Base-by-base conservation (phyloP, 2,329 filamentous ascomycete species). In the Intubia oerlemansii region DNA sequence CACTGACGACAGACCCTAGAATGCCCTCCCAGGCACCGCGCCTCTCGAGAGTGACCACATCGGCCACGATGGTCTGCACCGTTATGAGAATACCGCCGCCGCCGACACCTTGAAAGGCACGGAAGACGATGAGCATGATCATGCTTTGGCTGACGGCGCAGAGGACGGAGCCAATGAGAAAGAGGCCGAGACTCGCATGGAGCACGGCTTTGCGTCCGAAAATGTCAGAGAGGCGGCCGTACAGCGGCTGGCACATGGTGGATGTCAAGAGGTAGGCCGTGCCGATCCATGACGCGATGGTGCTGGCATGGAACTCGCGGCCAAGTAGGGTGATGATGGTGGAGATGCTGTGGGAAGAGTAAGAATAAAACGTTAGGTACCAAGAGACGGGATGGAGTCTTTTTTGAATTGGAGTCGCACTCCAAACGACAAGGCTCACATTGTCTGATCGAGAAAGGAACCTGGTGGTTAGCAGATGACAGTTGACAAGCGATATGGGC, bases 11-110 rank as follows among this genome's bases (percentile, higher is more conserved):
- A 1, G 29, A 34, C 3, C 36, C 36, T 5, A 38, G 28, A 4
- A 38, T 35, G 5, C 36, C 35, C 15, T 38, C 30, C 9, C 31
- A 38, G 5, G 24, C 31, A 9, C 34, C 36, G 11, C 36, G 30
- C 27, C 37, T 23, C 4, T 36, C 24, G 2, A 38, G 30, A 2
- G 36, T 33, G 8, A 38, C 35, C 3, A 37, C 36, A 11, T 38
- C 36, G 3, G 36, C 33, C 5, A 31, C 31, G 6, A 35, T 30
- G 13, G 32, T 35, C 21, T 30, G 30, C 11, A 31, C 31, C 8
- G 27, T 25, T 1, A 35, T 38, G 12, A 38, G 21, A n/a, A 38
- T 31, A 2, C 36, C 33, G 6, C 34, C 34, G 10, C 36, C 36
- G 5, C 36, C 34, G 10, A 37, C 28, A 7, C 36, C 36, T 23